Base-by-base conservation (phyloP, 768 basidiomycete species). In the Serpula lacrymans region DNA sequence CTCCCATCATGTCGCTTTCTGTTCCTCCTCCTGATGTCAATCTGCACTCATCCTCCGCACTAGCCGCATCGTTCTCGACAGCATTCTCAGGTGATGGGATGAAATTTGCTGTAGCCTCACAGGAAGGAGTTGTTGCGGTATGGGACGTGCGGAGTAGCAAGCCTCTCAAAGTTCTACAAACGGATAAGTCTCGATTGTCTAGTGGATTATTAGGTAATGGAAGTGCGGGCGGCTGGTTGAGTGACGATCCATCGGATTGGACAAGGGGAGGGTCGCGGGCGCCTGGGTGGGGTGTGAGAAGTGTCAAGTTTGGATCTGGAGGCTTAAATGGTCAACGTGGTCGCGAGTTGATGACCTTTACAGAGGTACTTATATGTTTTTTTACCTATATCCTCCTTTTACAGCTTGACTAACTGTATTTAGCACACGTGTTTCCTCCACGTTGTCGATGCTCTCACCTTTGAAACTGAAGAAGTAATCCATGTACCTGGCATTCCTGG, bases 361-460 rank as follows among this genome's bases (percentile, higher is more conserved):
- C 92, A 12, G 92, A 94, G 80, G 90, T 91, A 46, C 40, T 77
- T 44, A 6, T 39, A 12, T 11, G 21, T 31, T 20, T 44, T 3
- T 2, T 20, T n/a, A 7, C n/a, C n/a, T n/a, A 25, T 4, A 24
- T 39, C 13, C 21, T 16, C 48, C 39, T 20, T 26, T 29, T 25
- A 38, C 21, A 18, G 4, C 18, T 31, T 28, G 8, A 16, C 33
- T 35, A 21, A 34, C 22, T 24, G 16, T 39, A 34, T 13, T 16
- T 50, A 93, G 88, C 91, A 95, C 57, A 87, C 88, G 2, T 83
- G 77, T 22, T 62, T 85, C 26, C 58, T 95, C 6, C 93, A 96
- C 53, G 70, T 94, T 42, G 69, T 95, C 35, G 93, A 96, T 54
- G 89, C 91, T 3, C 74, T 80, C 32, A 93, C 89, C 0, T 94